Evolutionary conservation across 805 yeast species (phyloP).

Genomic region (Cyberlindnera mycetangii): DNA sequence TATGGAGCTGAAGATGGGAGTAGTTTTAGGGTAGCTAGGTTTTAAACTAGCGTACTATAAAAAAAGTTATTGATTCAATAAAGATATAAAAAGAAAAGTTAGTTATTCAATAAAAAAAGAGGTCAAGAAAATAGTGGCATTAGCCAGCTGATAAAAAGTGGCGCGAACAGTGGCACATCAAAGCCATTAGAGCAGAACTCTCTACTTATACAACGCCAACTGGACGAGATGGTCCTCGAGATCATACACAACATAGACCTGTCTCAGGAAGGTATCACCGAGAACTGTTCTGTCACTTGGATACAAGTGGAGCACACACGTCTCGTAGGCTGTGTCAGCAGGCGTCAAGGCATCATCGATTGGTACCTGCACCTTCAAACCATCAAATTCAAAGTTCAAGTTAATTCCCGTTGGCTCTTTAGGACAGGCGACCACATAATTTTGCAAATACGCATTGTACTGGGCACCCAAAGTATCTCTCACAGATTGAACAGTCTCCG

Average conservation of each 20-base stretch:
- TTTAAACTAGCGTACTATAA: no score
- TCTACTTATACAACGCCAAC: constrained; percentile 36
- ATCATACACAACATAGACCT: constrained; percentile 66
- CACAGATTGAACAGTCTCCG: constrained; percentile 14
- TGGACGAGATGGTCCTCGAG: constrained; percentile 54
- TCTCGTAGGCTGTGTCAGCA: background rate
- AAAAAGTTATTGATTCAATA: no score
- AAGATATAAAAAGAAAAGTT: no score
- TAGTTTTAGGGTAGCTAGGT: no score
- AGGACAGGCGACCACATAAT: constrained; percentile 5
- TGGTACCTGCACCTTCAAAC: background rate
- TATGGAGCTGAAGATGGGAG: no score
- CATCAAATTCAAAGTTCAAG: constrained; percentile 2
- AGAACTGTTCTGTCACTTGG: constrained; percentile 37
- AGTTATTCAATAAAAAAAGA: no score
- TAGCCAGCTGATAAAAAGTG: no score
- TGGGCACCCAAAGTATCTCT: constrained; percentile 29
- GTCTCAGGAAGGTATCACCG: constrained; percentile 65
- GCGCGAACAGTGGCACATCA: no score
- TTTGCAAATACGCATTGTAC: constrained; percentile 26
- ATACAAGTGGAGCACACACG: background rate
- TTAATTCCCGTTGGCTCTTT: background rate
- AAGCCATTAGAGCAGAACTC: background rate
- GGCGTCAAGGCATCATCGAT: background rate
- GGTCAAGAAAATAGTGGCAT: no score